phyloP scores from a whole-genome alignment of 331 rosid species.

The Acacia pycnantha region DNA sequence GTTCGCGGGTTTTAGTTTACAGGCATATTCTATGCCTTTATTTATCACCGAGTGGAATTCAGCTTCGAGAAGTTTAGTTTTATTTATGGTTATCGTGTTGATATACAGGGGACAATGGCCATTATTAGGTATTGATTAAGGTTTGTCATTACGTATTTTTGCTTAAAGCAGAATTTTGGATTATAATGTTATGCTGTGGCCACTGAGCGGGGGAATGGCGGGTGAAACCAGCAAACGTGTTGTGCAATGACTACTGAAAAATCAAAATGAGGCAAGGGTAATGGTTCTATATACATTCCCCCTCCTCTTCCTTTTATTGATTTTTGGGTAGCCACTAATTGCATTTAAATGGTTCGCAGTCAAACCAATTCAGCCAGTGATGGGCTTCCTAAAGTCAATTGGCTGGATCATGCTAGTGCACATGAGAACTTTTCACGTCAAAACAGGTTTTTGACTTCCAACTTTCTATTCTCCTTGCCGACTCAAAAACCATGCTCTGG shows the following conservation, averaged over 20 bases:
- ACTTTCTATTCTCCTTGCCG: conserved; percentile 61
- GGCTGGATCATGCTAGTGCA: conserved; percentile 61
- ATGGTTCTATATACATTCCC: neutral
- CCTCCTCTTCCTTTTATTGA: neutral
- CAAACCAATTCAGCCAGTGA: conserved; percentile 31
- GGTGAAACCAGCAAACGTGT: conserved; percentile 4
- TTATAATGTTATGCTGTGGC: neutral
- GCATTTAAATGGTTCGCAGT: conserved; percentile 37
- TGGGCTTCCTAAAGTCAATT: conserved; percentile 51
- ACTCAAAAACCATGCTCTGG: conserved; percentile 50
- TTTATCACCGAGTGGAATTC: neutral
- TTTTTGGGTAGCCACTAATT: neutral
- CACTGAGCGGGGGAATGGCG: neutral
- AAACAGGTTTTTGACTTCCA: conserved; percentile 52
- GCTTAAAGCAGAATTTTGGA: conserved; percentile 6
- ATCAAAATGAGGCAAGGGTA: conserved; percentile 45
- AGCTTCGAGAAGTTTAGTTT: neutral
- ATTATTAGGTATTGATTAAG: neutral
- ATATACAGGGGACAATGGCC: neutral
- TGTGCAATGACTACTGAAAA: conserved; percentile 24
- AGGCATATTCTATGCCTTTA: neutral
- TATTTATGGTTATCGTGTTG: neutral
- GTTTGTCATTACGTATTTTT: neutral
- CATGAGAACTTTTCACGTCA: conserved; percentile 64
- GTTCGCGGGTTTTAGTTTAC: neutral